Base-by-base conservation (phyloP, 164 flowering plant genomes). In the Platanus orientalis region DNA sequence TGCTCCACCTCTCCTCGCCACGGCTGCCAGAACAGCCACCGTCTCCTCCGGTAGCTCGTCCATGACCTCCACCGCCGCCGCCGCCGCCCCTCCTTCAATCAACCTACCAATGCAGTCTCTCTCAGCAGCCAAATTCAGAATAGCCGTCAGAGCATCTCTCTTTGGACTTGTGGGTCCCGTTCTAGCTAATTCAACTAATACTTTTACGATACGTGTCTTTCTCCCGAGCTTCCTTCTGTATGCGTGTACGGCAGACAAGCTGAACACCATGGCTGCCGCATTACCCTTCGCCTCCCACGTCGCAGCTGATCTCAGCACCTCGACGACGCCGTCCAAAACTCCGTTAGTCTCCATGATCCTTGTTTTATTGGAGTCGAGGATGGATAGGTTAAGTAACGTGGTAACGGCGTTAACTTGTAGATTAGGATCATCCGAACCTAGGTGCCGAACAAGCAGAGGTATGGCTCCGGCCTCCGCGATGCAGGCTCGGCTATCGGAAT, bases 241-340 rank as follows among this genome's bases (percentile, higher is more conserved):
- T 0, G 76, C 56, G 28, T 72, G 71, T 2, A 79, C 76, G 2
- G 76, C 73, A 0, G 87, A 65, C 20, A 92, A 49, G 73, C 92
- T 89, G 60, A 82, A 87, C 11, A 92, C 51, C 2, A 92, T 75
- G 0, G 96, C 94, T 0, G 97, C 97, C 1, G 97, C 96, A 56
- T 92, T 89, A 19, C 81, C 96, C 68, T 79, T 89, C 1, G 90
- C 92, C 68, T 92, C 97, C 94, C 93, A 87, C 59, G 92, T 81
- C 53, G 80, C 80, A 19, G 92, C 97, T 1, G 79, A 72, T 5
- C 80, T 62, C 3, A 92, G 59, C 20, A 89, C 92, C 70, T 79
- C 85, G 44, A 81, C 55, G 5, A 91, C 71, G 62, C 87, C 93
- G 71, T 79, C 79, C 1, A 92, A n/a, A 0, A 71, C 84, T 1